Evolutionary conservation across 495 filamentous ascomycete genomes (phyloP), one percentile per base, ranked within the genome.

Genomic region (Penicillium pulvis): DNA sequence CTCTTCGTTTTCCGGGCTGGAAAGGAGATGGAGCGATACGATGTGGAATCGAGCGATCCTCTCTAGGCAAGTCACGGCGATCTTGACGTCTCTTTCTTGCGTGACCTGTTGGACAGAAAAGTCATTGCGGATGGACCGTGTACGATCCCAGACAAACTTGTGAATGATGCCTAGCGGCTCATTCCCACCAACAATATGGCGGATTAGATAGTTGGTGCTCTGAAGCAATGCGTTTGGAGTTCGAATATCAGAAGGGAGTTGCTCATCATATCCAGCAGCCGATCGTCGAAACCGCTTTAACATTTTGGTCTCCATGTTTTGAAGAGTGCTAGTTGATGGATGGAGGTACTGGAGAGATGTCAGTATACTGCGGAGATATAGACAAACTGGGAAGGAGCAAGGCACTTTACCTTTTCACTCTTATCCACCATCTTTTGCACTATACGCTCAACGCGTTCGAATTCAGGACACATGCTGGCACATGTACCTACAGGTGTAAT

Each of bases 121-220:
- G 69, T 99, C 95, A 60, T 94, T 93, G 30, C 95, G 85, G 56
- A 99, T 88, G 7, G 90, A 91, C 56, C 95, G 80, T 20, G 93
- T 96, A 20, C 95, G 85, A 71, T 98, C 93, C 91, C 95, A 97
- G 17, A 98, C 82, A 59, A 94, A 98, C 64, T 88, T 87, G 69
- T 97, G 92, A 41, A 90, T 83, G 4, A 81, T 68, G 0, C 85
- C 81, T 6, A 97, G 78, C 36, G 83, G 77, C 53, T 86, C 80
- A 19, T 85, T 75, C 5, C 85, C 79, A 47, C 81, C 80, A 41
- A 96, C 68, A 10, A 99, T 79, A 57, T 89, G 80, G 47, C 89
- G 78, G 35, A 96, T 85, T 8, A 99, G 80, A 67, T 98, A 96
- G 61, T 93, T 86, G 28, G 91, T 81, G 3, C 92, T 90, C 65